Percentiles rank a stretch among this genome's conserved stretches.
Evolutionary conservation across 441 rosid genomes (phyloP).

Genomic region (Geranium incanum): DNA sequence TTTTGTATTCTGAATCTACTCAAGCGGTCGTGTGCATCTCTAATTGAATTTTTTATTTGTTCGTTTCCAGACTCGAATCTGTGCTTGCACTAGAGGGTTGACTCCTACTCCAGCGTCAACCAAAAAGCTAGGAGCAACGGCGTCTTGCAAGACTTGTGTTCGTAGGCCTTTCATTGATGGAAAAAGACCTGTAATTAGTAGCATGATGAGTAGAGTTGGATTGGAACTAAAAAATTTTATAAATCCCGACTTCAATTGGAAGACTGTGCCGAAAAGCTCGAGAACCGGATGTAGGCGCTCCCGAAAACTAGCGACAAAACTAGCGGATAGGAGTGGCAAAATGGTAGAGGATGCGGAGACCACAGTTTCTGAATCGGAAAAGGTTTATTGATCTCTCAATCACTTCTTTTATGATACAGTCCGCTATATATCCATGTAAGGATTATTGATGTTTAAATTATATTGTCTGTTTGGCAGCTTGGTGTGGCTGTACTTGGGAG

Average conservation of each 20-base stretch:
- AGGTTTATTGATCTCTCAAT: slow-evolving; percentile 29
- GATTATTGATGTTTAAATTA: neutral
- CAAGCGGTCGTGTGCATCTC: neutral
- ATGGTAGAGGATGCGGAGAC: slow-evolving; percentile 16
- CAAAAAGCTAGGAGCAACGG: slow-evolving; percentile 24
- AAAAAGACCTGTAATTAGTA: slow-evolving; percentile 23
- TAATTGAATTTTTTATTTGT: slow-evolving; percentile 13
- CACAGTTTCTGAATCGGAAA: slow-evolving; percentile 38
- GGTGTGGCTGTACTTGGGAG: slow-evolving; percentile 43
- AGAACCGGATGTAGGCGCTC: slow-evolving; percentile 37
- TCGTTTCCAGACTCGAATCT: slow-evolving; percentile 23
- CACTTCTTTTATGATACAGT: neutral
- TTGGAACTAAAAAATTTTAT: slow-evolving; percentile 34
- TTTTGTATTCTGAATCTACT: neutral
- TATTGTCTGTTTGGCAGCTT: slow-evolving; percentile 30
- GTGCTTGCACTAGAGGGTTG: slow-evolving; percentile 21
- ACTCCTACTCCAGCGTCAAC: slow-evolving; percentile 25
- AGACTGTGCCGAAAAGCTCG: slow-evolving; percentile 41
- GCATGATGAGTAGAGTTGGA: slow-evolving; percentile 38
- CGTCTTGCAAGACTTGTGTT: slow-evolving; percentile 26
- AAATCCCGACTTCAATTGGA: slow-evolving; percentile 47
- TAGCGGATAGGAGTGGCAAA: slow-evolving; percentile 22
- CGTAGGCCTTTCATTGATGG: slow-evolving; percentile 27
- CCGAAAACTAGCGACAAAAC: slow-evolving; percentile 26
- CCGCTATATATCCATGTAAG: neutral